A percentile compares a stretch with the other conserved stretches of the same genome.
These are phyloP conservation scores for Turnera subulata DNA, from an alignment of 345 rosid species.

Conservation along the genomic window DNA sequence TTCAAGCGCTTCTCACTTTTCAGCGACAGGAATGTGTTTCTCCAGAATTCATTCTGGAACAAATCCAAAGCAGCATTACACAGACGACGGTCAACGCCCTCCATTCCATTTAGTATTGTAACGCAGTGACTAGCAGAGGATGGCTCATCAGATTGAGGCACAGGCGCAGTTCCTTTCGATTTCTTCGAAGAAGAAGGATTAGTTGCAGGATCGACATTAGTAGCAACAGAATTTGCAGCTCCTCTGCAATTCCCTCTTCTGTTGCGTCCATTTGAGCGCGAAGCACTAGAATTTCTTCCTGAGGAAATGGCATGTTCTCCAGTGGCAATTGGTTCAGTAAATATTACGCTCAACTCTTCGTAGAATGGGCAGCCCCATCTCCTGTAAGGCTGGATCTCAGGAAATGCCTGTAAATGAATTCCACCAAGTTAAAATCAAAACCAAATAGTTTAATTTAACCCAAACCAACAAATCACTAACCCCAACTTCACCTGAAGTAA, in stretches of 20 bases:
- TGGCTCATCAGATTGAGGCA: background rate
- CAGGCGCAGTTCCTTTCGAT: background rate
- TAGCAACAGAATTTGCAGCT: background rate
- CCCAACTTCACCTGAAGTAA: background rate
- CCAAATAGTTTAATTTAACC: background rate
- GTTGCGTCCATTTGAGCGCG: background rate
- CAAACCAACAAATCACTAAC: background rate
- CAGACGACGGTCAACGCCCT: background rate
- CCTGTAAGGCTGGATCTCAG: background rate
- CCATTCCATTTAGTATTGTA: background rate
- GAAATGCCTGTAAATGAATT: background rate
- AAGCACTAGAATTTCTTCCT: background rate
- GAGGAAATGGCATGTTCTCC: background rate
- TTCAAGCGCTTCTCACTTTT: background rate
- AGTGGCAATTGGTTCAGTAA: background rate
- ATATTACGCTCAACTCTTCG: background rate
- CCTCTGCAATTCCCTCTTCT: background rate
- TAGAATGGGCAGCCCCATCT: background rate
- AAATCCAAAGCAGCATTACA: background rate
- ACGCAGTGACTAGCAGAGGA: background rate
- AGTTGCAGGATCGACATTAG: too few relatives aligned
- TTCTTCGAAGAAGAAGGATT: too few relatives aligned
- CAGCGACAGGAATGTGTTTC: background rate
- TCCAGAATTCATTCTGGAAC: constrained; percentile 1
- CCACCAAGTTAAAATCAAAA: background rate